Base-by-base conservation (phyloP, 495 filamentous ascomycete genomes). In the Rusavskia elegans region DNA sequence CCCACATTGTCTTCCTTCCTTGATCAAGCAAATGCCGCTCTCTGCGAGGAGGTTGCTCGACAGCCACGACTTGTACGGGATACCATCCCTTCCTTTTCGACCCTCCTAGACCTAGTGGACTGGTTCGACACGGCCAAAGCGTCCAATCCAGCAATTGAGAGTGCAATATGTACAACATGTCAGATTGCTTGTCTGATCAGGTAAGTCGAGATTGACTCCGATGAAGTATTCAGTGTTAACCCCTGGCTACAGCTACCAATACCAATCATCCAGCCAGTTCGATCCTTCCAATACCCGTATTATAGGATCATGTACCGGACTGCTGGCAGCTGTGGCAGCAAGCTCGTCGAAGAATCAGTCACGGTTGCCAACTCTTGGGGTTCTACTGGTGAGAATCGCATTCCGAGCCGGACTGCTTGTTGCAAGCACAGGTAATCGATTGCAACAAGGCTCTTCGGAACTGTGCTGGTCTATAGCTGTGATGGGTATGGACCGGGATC, bases 181-280 rank as follows among this genome's bases (percentile, higher is more conserved):
- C 84, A 90, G 61, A 59, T 90, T 19, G 81, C 76, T 45, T 79
- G 83, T 58, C 88, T 85, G 57, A 83, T 90, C 55, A 77, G 84
- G 82, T 87, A 6, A 48, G 49, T 20, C 21, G 17, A n/a, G 40
- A 3, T 48, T 21, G 39, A 4, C 25, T 27, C 20, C 25, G 23
- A 5, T 25, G 16, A 20, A 45, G 41, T 2, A 27, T 35, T 16
- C 3, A 37, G 8, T 27, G 27, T 19, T 19, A 17, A 52, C 25
- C 5, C 35, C 40, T 46, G 7, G 2, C 46, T 10, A 27, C 11
- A 38, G 17, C 25, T 41, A 51, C 17, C 5, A 9, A 41, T 25
- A 41, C 49, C n/a, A n/a, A 39, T 41, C 19, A 16, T 50, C 36
- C 14, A 30, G n/a, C 38, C 46, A 59, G 44, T 55, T 51, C 13